Base-by-base conservation (phyloP, 805 yeast genomes). In the Candida ficus region DNA sequence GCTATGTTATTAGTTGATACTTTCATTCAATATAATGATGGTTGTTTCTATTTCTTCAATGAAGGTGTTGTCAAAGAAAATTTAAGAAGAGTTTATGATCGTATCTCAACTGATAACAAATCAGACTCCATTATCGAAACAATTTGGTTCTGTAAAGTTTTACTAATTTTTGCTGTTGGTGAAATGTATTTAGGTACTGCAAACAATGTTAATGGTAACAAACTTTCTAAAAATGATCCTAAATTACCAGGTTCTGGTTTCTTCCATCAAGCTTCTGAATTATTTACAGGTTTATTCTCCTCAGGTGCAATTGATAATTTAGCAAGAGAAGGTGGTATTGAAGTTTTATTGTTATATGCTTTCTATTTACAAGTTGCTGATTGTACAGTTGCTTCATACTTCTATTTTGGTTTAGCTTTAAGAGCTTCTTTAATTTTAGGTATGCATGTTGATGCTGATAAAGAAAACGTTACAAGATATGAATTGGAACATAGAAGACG, bases 401-500 rank as follows among this genome's bases (percentile, higher is more conserved):
- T 84, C 53, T 84, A 83, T 59, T 82, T 84, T 60, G 90, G 90
- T 3, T 70, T 80, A 43, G 91, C 91, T 0, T 58, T 84, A 28
- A 67, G 90, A 43, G 78, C 90, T 0, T 78, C 88, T 7, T 64
- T 84, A 40, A 77, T 83, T 35, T 59, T 83, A 20, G 95, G 95
- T 3, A 73, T 83, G 78, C 95, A 84, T 58, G 93, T 84, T 3
- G 93, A 84, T 62, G 80, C 87, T 7, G 90, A 83, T 44, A 76
- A 78, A 50, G 87, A 79, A 46, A 76, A 70, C 27, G 66, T 84
- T 16, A 69, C 79, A 26, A 70, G 78, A 47, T 74, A 75, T 50
- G 91, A 83, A 66, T 79, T 83, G 49, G 95, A 90, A 49, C 89
- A 85, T 59, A 71, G 95, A 38, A 73, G 95, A 55, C 74, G 90